Conservation (phyloP, 805 yeast species). For the Candida patagonica region DNA sequence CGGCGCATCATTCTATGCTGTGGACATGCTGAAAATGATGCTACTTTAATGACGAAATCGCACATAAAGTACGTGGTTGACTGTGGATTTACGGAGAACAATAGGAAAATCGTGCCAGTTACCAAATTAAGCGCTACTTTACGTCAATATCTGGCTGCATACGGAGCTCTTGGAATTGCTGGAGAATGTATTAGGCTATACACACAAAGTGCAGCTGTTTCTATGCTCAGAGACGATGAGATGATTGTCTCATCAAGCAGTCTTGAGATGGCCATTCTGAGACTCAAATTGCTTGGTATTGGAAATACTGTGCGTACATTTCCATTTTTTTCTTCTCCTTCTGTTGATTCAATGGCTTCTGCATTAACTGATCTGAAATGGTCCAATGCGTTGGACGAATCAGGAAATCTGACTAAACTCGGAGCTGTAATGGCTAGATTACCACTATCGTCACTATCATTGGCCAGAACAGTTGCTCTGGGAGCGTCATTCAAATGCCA, state of each 20-base stretch:
- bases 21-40: constrained; percentile 2
- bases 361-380: constrained; percentile 73
- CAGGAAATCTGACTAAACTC: constrained; percentile 51
- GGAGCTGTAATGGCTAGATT: constrained; percentile 59
- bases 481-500: constrained; percentile 45
- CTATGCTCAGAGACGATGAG: constrained; percentile 1
- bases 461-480: too few species aligned
- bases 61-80: constrained; percentile 51
- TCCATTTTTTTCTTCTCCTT: constrained; percentile 73
- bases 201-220: constrained; percentile 49
- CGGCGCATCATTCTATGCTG: not conserved
- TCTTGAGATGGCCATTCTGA: constrained; percentile 52
- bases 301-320: constrained; percentile 44
- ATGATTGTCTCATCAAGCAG: constrained; percentile 8
- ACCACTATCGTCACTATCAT: constrained; percentile 31
- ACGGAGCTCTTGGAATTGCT: constrained; percentile 28
- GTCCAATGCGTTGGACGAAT: constrained; percentile 62
- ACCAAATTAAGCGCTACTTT: constrained; percentile 59
- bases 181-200: constrained; percentile 63
- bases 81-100: constrained; percentile 55
- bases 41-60: not conserved
- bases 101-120: constrained; percentile 14
- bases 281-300: constrained; percentile 58
- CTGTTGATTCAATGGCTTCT: constrained; percentile 50
- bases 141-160: constrained; percentile 30